Evolutionary conservation across 2,329 filamentous ascomycete genomes (phyloP).

Genomic region (Diaporthe citriasiana): DNA sequence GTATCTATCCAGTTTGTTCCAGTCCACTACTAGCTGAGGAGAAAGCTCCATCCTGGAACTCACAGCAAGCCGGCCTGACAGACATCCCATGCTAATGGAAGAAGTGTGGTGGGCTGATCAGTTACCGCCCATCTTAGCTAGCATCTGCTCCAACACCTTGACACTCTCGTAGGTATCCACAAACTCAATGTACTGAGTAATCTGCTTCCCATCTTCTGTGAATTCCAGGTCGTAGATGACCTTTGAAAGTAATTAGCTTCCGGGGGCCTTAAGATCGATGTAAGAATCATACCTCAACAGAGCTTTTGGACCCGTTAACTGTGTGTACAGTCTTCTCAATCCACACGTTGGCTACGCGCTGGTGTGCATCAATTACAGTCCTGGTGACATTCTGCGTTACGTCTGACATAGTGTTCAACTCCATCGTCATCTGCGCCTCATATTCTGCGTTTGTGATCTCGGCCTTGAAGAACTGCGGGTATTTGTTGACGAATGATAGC

Average conservation of each 20-base stretch:
- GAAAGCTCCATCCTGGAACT: not conserved
- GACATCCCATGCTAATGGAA: not conserved
- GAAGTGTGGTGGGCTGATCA: not conserved
- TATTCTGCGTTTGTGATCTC: slow-evolving; percentile 46
- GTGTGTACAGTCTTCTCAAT: slow-evolving; percentile 44
- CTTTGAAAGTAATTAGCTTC: slow-evolving; percentile 17
- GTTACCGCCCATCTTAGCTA: slow-evolving; percentile 30
- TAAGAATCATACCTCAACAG: slow-evolving; percentile 41
- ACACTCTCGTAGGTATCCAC: slow-evolving; percentile 44
- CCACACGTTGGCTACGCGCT: slow-evolving; percentile 42
- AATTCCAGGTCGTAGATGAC: slow-evolving; percentile 44
- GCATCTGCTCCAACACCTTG: slow-evolving; percentile 45
- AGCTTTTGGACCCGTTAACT: slow-evolving; percentile 33
- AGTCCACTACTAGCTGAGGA: not conserved
- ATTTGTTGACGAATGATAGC: slow-evolving; percentile 43
- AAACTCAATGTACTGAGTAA: slow-evolving; percentile 45
- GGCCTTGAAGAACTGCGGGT: slow-evolving; percentile 46
- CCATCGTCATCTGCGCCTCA: slow-evolving; percentile 42
- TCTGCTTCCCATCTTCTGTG: slow-evolving; percentile 43
- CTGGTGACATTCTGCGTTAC: slow-evolving; percentile 43
- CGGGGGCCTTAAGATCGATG: not conserved
- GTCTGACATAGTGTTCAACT: slow-evolving; percentile 44
- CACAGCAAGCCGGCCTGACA: not conserved
- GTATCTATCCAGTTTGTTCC: not conserved
- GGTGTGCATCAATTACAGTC: slow-evolving; percentile 43